Evolutionary conservation across 1,284 basidiomycete species (phyloP), one percentile per base, ranked within the genome.

Genomic region (Amylostereum chailletii): DNA sequence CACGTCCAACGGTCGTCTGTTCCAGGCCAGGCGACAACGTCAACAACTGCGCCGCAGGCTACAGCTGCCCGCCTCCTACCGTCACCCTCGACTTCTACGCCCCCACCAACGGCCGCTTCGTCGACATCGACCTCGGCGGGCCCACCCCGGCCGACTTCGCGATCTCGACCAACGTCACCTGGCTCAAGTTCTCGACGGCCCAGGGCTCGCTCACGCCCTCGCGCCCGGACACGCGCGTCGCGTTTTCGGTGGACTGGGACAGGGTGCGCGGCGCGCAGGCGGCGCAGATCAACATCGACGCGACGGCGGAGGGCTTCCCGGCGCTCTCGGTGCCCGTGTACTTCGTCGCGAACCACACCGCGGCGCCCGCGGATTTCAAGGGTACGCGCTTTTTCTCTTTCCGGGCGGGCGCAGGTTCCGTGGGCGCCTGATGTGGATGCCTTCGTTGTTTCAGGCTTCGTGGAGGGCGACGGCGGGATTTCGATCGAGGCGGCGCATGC

Each of bases 401-500:
- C 29, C 19, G 36, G 33, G 6, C 7, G 37, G 5, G 47, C 30
- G 10, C 10, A 19, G 30, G 29, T 33, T 2, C 19, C n/a, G 43
- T 45, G 32, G 36, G 1, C 19, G n/a, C 26, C 39, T 9, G n/a
- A 36, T 29, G 31, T n/a, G 39, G 10, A 40, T 5, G 3, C 27
- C 27, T 5, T 8, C 19, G 27, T 32, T 49, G 27, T n/a, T n/a
- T 7, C 51, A 76, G 82, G 83, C 4, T 81, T 81, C 53, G 75
- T 86, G 26, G 78, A 86, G 58, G 78, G 77, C 10, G 74, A 76
- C 46, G 79, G 81, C 7, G 76, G 71, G 11, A 69, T 86, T 40
- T 78, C 79, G 1, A 81, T 86, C 38, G 82, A 87, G 57, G 83
- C 81, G 8, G 75, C 70, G 2, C 81, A 84, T 59, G 65, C 74